These are phyloP conservation scores for Metarhizium anisopliae DNA, from an alignment of 2,329 filamentous ascomycete genomes.

Conservation along the genomic window DNA sequence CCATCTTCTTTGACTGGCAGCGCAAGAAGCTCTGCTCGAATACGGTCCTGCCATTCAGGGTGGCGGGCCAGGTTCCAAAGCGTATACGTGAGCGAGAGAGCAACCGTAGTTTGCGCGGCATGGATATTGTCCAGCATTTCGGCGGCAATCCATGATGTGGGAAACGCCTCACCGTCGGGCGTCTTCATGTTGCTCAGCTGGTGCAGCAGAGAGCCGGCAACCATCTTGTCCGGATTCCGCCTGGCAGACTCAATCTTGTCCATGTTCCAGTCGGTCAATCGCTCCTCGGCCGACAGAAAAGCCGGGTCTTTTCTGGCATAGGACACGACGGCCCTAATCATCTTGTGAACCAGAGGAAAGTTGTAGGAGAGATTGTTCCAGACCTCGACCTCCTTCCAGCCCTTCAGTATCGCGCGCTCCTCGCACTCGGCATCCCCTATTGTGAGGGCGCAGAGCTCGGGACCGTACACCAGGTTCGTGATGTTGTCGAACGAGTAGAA, in stretches of 20 bases:
- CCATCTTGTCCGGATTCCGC: slow-evolving; percentile 1
- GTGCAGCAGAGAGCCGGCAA: not conserved
- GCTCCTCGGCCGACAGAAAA: slow-evolving; percentile 5
- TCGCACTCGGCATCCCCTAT: slow-evolving; percentile 1
- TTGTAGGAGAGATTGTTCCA: slow-evolving; percentile 5
- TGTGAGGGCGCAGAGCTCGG: slow-evolving; percentile 1
- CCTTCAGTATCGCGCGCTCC: slow-evolving; percentile 2
- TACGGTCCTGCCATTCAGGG: not conserved
- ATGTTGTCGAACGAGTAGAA: slow-evolving; percentile 7
- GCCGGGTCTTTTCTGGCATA: not conserved
- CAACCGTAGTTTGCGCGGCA: slow-evolving; percentile 4
- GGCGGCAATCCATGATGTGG: slow-evolving; percentile 2
- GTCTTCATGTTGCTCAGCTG: slow-evolving; percentile 4
- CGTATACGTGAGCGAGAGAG: slow-evolving; percentile 3
- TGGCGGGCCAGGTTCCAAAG: slow-evolving; percentile 5
- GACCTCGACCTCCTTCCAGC: slow-evolving; percentile 3
- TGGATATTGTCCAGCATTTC: slow-evolving; percentile 6
- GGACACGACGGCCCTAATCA: not conserved
- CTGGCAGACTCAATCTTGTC: not conserved
- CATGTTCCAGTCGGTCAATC: slow-evolving; percentile 4
- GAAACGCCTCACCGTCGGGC: not conserved
- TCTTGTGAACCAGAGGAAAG: not conserved
- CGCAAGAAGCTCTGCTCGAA: not conserved
- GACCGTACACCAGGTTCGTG: slow-evolving; percentile 2
- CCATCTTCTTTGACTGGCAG: not conserved